Evolutionary conservation across 345 rosid genomes (phyloP).

Genomic region (Firmiana major): DNA sequence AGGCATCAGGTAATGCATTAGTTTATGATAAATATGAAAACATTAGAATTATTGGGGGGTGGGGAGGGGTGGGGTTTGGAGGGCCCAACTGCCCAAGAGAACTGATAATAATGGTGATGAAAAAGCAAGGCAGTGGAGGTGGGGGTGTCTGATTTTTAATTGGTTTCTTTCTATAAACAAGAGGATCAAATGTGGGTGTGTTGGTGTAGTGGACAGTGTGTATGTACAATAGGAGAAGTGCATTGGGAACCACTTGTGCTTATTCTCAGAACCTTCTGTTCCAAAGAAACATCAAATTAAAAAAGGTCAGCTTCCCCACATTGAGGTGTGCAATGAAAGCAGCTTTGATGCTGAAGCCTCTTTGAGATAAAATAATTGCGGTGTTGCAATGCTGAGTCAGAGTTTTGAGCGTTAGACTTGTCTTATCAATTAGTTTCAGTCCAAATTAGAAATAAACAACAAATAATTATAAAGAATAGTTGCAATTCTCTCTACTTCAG

Average conservation of each 20-base stretch:
- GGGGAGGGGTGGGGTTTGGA: too few relatives aligned
- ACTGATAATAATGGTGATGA: constrained; percentile 26
- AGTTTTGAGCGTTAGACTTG: constrained; percentile 18
- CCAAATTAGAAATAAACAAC: constrained; percentile 10
- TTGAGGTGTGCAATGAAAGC: constrained; percentile 22
- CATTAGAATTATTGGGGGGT: constrained; percentile 3
- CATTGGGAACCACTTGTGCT: constrained; percentile 31
- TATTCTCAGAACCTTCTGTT: constrained; percentile 30
- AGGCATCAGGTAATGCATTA: neutral
- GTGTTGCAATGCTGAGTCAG: constrained; percentile 37
- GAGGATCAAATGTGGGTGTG: constrained; percentile 28
- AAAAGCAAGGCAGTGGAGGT: constrained; percentile 12
- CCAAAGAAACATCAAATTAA: constrained; percentile 4
- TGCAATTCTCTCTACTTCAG: neutral
- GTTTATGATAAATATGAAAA: neutral
- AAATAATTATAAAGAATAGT: neutral
- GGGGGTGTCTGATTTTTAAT: constrained; percentile 19
- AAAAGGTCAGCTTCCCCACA: constrained; percentile 23
- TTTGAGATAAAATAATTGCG: constrained; percentile 29
- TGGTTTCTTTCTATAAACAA: constrained; percentile 20
- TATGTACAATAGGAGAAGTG: constrained; percentile 11
- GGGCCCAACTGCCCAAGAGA: constrained; percentile 15
- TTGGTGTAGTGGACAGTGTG: constrained; percentile 29
- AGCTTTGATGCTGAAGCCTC: constrained; percentile 34
- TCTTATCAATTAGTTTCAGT: constrained; percentile 23